These are phyloP conservation scores for Colletotrichum caudatum DNA, from an alignment of 2,329 filamentous ascomycete species.

Conservation along the genomic window DNA sequence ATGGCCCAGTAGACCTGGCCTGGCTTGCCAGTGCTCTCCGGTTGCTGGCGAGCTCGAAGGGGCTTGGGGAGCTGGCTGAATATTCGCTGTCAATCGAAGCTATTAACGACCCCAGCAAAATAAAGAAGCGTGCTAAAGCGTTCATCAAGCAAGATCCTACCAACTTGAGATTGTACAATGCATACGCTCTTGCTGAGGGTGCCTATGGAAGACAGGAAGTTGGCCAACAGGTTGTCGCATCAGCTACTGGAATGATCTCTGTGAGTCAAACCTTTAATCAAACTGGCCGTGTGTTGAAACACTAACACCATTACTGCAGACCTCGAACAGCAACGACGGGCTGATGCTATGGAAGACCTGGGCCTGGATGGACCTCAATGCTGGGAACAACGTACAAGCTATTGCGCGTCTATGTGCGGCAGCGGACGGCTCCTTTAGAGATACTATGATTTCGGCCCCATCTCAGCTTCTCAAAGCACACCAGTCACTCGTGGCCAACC, in stretches of 20 bases:
- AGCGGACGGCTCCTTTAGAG: constrained; percentile 48
- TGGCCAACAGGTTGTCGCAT: constrained; percentile 74
- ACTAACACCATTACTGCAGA: constrained; percentile 3
- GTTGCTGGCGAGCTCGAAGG: constrained; percentile 62
- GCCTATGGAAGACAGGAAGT: constrained; percentile 66
- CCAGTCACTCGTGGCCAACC: constrained; percentile 64
- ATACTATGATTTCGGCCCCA: constrained; percentile 44
- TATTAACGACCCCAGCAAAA: constrained; percentile 62
- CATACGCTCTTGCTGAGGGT: constrained; percentile 80
- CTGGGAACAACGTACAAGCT: constrained; percentile 51
- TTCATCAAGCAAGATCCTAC: constrained; percentile 77
- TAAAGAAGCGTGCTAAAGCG: constrained; percentile 78
- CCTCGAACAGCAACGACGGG: constrained; percentile 36
- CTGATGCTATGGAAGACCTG: constrained; percentile 69
- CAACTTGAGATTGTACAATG: constrained; percentile 79
- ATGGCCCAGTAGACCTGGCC: constrained; percentile 52
- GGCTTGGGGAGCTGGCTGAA: constrained; percentile 68
- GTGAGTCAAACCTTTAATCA: constrained; percentile 45
- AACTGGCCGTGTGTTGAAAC: neutral
- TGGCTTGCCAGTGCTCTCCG: constrained; percentile 68
- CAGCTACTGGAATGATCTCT: constrained; percentile 63
- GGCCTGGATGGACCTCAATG: constrained; percentile 74
- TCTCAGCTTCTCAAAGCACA: constrained; percentile 64
- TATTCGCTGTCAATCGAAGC: constrained; percentile 79
- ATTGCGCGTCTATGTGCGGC: constrained; percentile 56